Evolutionary conservation across 2,329 filamentous ascomycete genomes (phyloP), one percentile per base, ranked within the genome.

Genomic region (Chaetomium sp.): DNA sequence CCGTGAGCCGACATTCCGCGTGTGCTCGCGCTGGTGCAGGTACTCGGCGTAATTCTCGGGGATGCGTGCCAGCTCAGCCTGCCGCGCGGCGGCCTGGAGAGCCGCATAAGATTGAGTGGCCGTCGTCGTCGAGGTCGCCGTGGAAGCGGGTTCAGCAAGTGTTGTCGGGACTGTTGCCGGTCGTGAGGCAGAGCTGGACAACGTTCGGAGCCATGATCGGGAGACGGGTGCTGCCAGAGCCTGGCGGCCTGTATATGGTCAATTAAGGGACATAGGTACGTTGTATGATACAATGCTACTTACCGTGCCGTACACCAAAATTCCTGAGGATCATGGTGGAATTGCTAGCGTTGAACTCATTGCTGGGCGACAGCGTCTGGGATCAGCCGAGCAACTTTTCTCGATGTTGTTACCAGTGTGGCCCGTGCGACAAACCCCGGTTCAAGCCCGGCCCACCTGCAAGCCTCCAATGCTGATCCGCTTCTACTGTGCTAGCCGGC

Each of bases 311-410:
- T 75, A 81, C 76, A 60, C 78, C 78, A 69, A 79, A 76, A 73
- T 80, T 85, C 78, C 84, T 81, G 70, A 85, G 71, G 72, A 86
- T 85, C 85, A 87, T 87, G 69, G 73, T 76, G 75, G 73, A 68
- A 72, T 68, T 65, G 71, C 66, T 68, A 68, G 38, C 57, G 60
- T 47, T 61, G 62, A n/a, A 50, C 31, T 66, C 69, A 68, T 68
- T 64, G 59, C 54, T 45, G 47, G 29, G 42, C 33, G 42, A 42
- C 56, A 53, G 7, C 25, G 54, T 49, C 38, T 27, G 7, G 10
- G 61, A 57, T 57, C 29, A 55, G 50, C 59, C 60, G 63, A 65
- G 66, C 66, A 68, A 71, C 70, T 71, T 72, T 72, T 72, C 67
- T 67, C 56, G 57, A 53, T 57, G 23, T 50, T 49, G 31, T 64